Base-by-base conservation (phyloP, 1,284 basidiomycete species). In the Leccinum solheimii region DNA sequence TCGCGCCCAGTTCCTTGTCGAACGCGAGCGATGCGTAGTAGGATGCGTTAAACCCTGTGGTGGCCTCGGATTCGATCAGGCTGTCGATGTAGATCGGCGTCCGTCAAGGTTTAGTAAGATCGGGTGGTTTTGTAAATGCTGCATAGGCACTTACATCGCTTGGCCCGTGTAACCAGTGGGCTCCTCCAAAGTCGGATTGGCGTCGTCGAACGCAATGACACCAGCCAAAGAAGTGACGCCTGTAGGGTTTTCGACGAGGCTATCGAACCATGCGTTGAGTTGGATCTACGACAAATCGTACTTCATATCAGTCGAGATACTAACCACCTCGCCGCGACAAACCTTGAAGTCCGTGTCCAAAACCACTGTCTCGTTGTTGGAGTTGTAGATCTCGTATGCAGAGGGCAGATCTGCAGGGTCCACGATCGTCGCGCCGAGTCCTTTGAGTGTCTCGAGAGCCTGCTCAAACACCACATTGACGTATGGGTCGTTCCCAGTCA, bases 331-430 rank as follows among this genome's bases (percentile, higher is more conserved):
- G 16, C 19, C 2, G 34, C n/a, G 16, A 60, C 64, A 27, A 57
- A 78, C 86, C 79, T 87, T 88, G 73, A 87, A 86, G 64, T 88
- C 86, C 2, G 76, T 72, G 34, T 80, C 71, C 10, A 84, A 67
- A 3, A 88, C 85, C 11, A 84, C 65, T 0, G 79, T 80, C 68
- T 88, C 86, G 60, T 84, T 84, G 11, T 81, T 79, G 0, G 80
- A 83, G 8, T 67, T 68, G 5, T 75, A 74, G 52, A 87, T 79
- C 56, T 86, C 84, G 6, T 82, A 77, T 5, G 82, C 83, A 45
- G 79, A 81, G 0, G 86, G 85, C 13, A 88, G 69, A 68, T 88
- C 81, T 2, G 85, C 86, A 3, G 85, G 84, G 69, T 88, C 87
- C 5, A 88, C 77, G 14, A 88, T 72, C 0, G 81, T 84, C 1